Evolutionary conservation across 495 filamentous ascomycete genomes (phyloP), one percentile per base, ranked within the genome.

Genomic region (Neurospora sp.): DNA sequence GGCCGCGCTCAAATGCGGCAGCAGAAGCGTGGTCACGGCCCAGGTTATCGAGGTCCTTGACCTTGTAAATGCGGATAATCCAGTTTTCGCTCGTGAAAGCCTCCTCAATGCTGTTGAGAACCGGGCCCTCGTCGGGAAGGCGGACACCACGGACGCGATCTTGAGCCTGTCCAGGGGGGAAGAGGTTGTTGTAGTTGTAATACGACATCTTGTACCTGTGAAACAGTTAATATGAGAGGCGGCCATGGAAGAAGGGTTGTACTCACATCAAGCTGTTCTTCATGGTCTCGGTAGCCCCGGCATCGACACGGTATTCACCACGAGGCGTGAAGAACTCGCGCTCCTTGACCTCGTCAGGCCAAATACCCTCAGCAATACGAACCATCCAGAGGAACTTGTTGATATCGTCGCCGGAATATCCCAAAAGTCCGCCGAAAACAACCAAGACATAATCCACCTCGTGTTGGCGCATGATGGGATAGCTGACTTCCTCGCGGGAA

Each of bases 301-400:
- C 92, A 77, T 99, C 96, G 53, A 99, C 93, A 71, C 92, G 90
- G 83, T 98, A 99, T 82, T 99, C 96, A 78, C 96, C 96, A 70
- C 94, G 88, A 14, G 93, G 82, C 20, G 96, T 99, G 85, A 99
- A 99, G 86, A 91, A 99, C 75, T 96, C 91, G 71, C 96, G 91
- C 85, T 99, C 96, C 83, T 93, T 98, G 75, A 99, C 91, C 88
- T 99, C 94, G 74, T 98, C 93, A 22, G 96, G 96, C 96, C 96
- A 99, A 83, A 99, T 97, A 75, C 96, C 96, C 82, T 98, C 96
- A 45, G 96, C 96, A 75, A 99, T 99, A 79, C 96, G 89, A 71
- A 99, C 96, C 96, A 99, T 99, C 96, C 96, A 99, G 72, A 99
- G 84, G 87, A 99, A 99, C 84, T 99, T 99, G 85, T 99, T 99